Evolutionary conservation across 139 green algal species (phyloP), one percentile per base, ranked within the genome.

Genomic region (Eudorina sp.): DNA sequence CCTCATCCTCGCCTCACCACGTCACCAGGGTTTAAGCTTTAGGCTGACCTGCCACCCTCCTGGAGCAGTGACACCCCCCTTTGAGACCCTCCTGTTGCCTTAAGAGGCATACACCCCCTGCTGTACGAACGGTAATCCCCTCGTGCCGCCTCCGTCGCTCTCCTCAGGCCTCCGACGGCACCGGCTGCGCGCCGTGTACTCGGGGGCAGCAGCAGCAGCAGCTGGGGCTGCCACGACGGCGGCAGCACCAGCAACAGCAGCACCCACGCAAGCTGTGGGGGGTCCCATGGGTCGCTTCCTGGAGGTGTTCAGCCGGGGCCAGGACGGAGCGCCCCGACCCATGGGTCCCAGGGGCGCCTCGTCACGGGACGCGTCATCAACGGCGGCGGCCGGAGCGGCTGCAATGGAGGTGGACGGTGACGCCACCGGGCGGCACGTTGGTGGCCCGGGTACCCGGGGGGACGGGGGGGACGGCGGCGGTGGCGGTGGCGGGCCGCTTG

Each of bases 161-260:
- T 43, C 29, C 7, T 29, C 73, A 81, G 73, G 45, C 27, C 73
- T 81, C n/a, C 41, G 73, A 19, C 73, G 73, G 6, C 43, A 81
- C 23, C 43, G 73, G 45, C 73, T 81, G 6, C 73, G 73, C 4
- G 43, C 73, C 18, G 43, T 81, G 25, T 81, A 81, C 73, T 55
- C 48, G 48, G 36, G 8, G 3, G 8, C 68, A 36, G 68, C 11
- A 5, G 73, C 43, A 25, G n/a, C 73, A 45, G 41, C 14, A 4
- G 70, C 38, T 31, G 40, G 23, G 11, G 21, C n/a, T 68, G 36
- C 29, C 36, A 0, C 48, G 3, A 21, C 46, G 16, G 18, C 55
- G 75, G 51, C 55, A 46, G 46, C 40, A n/a, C 18, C 31, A 64
- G n/a, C n/a, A 29, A 34, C 62, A 34, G 41, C 70, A 34, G 70